A percentile compares a stretch with the other conserved stretches of the same genome.
Evolutionary conservation across 2,329 filamentous ascomycete genomes (phyloP).

Genomic region (Pestalotiopsis sp.): DNA sequence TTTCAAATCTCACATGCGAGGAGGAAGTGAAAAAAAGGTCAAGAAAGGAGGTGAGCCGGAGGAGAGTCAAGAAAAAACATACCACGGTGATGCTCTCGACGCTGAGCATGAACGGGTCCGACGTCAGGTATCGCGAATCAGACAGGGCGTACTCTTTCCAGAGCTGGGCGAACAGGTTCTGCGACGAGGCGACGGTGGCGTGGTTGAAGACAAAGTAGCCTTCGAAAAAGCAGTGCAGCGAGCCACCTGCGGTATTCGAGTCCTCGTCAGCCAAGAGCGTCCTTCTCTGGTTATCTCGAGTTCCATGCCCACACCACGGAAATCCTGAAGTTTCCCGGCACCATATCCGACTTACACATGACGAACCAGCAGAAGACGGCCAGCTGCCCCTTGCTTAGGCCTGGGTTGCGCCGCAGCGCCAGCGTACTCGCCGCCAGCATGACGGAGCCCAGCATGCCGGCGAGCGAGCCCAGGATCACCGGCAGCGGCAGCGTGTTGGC

Average conservation of each 20-base stretch:
- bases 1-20: background rate
- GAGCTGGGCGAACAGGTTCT: conserved; percentile 78
- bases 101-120: conserved; percentile 82
- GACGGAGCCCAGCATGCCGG: conserved; percentile 36
- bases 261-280: background rate
- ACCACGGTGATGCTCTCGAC: conserved; percentile 84
- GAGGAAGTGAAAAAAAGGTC: background rate
- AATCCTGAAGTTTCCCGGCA: too few species aligned
- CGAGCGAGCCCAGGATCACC: conserved; percentile 41
- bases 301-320: background rate
- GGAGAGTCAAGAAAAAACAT: conserved; percentile 25
- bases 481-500: conserved; percentile 45
- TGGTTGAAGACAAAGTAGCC: conserved; percentile 79
- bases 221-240: conserved; percentile 82
- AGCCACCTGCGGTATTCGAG: conserved; percentile 51
- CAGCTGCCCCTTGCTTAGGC: conserved; percentile 40
- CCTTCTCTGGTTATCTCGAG: too few species aligned
- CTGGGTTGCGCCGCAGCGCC: conserved; percentile 32
- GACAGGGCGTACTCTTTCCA: conserved; percentile 93
- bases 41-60: background rate
- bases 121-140: conserved; percentile 84
- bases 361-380: conserved; percentile 56
- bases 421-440: conserved; percentile 35
- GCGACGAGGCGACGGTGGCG: conserved; percentile 63
- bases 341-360: conserved; percentile 45